Evolutionary conservation across 306 rosid genomes (phyloP), one percentile per base, ranked within the genome.

Genomic region (Fagus sylvatica): DNA sequence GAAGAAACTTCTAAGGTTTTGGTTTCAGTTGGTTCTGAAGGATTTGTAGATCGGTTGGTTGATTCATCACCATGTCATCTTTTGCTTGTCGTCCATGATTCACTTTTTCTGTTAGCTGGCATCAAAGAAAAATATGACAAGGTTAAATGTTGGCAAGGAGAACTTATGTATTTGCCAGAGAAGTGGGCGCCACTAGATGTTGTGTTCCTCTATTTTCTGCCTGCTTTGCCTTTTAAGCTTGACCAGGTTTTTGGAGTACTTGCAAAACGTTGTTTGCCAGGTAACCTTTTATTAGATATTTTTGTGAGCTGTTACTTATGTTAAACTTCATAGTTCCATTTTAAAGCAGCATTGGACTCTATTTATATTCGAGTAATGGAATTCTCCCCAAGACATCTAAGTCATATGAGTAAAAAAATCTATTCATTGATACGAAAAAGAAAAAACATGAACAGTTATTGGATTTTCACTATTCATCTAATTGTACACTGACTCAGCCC

Each of bases 61-160:
- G 89, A 74, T 55, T 81, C 76, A 16, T 74, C 87, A 30, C 81
- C 84, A 8, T 84, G 84, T 54, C 75, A 69, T 36, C 81, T 84
- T 64, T 70, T 94, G 76, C 78, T 89, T 36, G 78, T 94, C 76
- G 82, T 88, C 11, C 98, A 92, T 79, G 95, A 92, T 78, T 92
- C 99, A 13, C 92, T 93, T 59, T 72, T 91, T 48, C 81, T 80
- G 33, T 78, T 95, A 75, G 97, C 92, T 46, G 84, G 88, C 64
- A 70, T 93, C 6, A 86, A 91, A 71, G 98, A 91, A 85, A 91
- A 86, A 74, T 79, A 91, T 77, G 97, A 95, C 84, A 87, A 60
- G 78, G 90, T 95, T 28, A 93, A 85, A 79, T 95, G 97, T 73
- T 95, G 97, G 99, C 98, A 95, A 85, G 99, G 99, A 73, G 99